Percentiles rank a stretch among this genome's conserved stretches.
phyloP scores from a whole-genome alignment of 192 early-diverging fungal genomes.

The Linnemannia zychae region DNA sequence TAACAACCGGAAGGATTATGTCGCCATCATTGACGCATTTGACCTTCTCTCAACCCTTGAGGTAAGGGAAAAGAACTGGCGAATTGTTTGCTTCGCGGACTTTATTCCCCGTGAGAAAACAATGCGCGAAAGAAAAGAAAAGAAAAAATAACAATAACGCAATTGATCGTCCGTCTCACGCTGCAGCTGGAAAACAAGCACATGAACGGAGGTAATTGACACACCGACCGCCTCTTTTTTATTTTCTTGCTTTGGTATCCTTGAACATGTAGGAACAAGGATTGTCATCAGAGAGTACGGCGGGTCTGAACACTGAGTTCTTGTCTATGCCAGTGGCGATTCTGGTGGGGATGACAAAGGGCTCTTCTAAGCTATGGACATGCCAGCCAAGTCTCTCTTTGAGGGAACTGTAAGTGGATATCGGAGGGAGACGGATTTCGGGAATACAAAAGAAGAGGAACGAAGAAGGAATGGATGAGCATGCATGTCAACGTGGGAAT shows the following conservation, averaged over 20 bases:
- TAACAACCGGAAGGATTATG: slow-evolving; percentile 57
- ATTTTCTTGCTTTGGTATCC: background rate
- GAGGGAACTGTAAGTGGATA: slow-evolving; percentile 38
- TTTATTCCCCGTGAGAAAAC: background rate
- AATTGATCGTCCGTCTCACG: background rate
- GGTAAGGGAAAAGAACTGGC: slow-evolving; percentile 40
- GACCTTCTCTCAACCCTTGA: slow-evolving; percentile 62
- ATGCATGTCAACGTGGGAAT: background rate
- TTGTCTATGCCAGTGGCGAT: slow-evolving; percentile 51
- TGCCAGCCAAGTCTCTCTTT: slow-evolving; percentile 38
- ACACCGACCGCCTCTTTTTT: background rate
- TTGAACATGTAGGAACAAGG: slow-evolving; percentile 34
- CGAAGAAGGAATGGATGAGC: background rate
- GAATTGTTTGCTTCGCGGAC: background rate
- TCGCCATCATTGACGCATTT: slow-evolving; percentile 65
- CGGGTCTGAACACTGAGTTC: slow-evolving; percentile 29
- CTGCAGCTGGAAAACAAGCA: background rate
- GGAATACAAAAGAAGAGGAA: background rate
- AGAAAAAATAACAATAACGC: background rate
- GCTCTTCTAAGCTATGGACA: slow-evolving; percentile 53
- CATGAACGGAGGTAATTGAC: background rate
- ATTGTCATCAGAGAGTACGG: slow-evolving; percentile 23
- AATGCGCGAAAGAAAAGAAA: background rate
- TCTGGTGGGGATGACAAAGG: slow-evolving; percentile 52
- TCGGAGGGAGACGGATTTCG: slow-evolving; percentile 1